Base-by-base conservation (phyloP, 2,329 filamentous ascomycete species). In the Ophiosphaerella herpotricha region DNA sequence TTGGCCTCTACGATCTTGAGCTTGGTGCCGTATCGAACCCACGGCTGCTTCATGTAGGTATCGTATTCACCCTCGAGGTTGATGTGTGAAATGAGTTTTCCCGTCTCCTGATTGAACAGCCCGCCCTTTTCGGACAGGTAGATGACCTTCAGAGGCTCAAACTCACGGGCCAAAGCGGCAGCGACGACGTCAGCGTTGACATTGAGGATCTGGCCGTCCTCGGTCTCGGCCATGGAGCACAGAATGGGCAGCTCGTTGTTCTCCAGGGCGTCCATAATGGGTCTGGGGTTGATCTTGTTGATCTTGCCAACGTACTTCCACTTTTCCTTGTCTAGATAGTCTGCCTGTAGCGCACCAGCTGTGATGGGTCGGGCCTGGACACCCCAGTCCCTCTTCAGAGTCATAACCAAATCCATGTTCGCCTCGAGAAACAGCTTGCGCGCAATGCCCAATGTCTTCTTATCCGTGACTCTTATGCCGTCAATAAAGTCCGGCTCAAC, bases 41-140 rank as follows among this genome's bases (percentile, higher is more conserved):
- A 99, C 63, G 89, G 85, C 77, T 97, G 91, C 49, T 85, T 82
- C 91, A 97, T 96, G 67, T 97, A 83, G 68, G 90, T 83, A 51
- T 96, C 91, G 67, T 90, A 97, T 77, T 99, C 94, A 76, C 96
- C 92, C 70, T 99, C 94, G 50, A 99, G 81, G 77, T 97, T 97
- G 77, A 97, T 97, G 52, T 89, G 90, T 5, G 93, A 96, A 68
- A 97, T 97, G 79, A 96, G 96, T 79, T 93, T 88, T 51, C 88
- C 89, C n/a, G 87, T 90, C 57, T 96, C 90, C 52, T 91, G 92
- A 71, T 97, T 91, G 77, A 96, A 96, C 31, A 99, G 78, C 7
- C 93, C 94, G 42, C 94, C 94, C 82, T 97, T 97, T 78, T 99
- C 94, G 5, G 91, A 95, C n/a, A 97, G 82, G 73, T 97, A 99